phyloP scores from a whole-genome alignment of 192 early-diverging fungal genomes.

The Gaertneriomyces sp. region DNA sequence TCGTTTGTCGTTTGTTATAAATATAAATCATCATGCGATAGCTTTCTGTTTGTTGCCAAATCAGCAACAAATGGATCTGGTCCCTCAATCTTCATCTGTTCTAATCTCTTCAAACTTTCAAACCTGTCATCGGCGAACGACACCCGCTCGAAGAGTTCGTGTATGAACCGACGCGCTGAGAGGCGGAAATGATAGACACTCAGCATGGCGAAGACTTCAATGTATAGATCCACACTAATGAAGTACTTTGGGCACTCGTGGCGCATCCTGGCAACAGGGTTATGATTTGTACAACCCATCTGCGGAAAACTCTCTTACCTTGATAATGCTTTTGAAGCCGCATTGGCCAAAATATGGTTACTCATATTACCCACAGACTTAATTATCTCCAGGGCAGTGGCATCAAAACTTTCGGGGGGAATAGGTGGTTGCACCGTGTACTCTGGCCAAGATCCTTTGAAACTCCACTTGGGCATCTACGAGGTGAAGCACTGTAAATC shows the following conservation, averaged over 20 bases:
- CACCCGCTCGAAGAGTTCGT: slow-evolving; percentile 74
- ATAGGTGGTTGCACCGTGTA: slow-evolving; percentile 3
- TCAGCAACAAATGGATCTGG: background rate
- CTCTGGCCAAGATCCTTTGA: slow-evolving; percentile 38
- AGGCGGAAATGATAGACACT: slow-evolving; percentile 68
- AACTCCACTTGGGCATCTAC: slow-evolving; percentile 43
- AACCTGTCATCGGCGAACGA: slow-evolving; percentile 42
- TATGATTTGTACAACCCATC: too few species aligned
- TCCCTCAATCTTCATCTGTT: slow-evolving; percentile 11
- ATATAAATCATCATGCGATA: too few species aligned
- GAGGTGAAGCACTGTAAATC: background rate
- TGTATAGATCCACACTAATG: slow-evolving; percentile 49
- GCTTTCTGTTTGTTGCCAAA: too few species aligned
- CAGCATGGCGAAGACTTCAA: slow-evolving; percentile 59
- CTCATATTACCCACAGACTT: slow-evolving; percentile 71
- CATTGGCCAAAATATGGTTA: slow-evolving; percentile 77
- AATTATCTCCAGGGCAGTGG: slow-evolving; percentile 63
- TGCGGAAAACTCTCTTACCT: slow-evolving; percentile 42
- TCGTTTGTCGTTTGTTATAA: too few species aligned
- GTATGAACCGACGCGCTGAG: slow-evolving; percentile 65
- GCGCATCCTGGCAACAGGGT: slow-evolving; percentile 50
- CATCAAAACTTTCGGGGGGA: slow-evolving; percentile 28
- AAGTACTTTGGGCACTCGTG: slow-evolving; percentile 61
- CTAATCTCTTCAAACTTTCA: slow-evolving; percentile 42
- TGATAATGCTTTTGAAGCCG: slow-evolving; percentile 67